Evolutionary conservation across 2,329 filamentous ascomycete species (phyloP).

Genomic region (Clonostachys rosea): DNA sequence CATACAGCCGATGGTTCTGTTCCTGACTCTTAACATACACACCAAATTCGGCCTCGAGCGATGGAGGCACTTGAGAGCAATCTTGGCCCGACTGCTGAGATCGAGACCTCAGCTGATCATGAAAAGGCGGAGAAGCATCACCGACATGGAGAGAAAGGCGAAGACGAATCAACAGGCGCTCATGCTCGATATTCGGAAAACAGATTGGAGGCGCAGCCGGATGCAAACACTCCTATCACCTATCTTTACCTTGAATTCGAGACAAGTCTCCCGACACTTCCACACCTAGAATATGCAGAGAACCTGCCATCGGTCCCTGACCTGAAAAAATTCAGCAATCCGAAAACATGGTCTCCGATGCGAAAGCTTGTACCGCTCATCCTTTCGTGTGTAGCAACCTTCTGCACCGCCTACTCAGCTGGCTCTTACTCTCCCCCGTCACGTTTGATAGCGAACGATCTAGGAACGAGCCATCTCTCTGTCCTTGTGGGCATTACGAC

Average conservation of each 20-base stretch:
- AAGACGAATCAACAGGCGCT: no score
- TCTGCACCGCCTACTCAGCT: slow-evolving; percentile 74
- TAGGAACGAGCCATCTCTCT: slow-evolving; percentile 59
- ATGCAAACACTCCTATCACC: slow-evolving; percentile 19
- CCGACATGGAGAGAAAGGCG: no score
- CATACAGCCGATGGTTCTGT: no score
- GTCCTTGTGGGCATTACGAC: slow-evolving; percentile 73
- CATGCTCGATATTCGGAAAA: no score
- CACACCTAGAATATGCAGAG: slow-evolving; percentile 3
- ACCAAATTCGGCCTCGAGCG: no score
- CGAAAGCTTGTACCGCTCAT: slow-evolving; percentile 69
- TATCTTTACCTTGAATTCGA: slow-evolving; percentile 35
- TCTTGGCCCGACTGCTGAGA: no score
- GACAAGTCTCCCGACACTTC: slow-evolving; percentile 22
- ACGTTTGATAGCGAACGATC: slow-evolving; percentile 59
- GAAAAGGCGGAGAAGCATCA: no score
- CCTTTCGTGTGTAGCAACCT: slow-evolving; percentile 72
- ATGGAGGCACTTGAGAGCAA: no score
- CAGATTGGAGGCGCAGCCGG: neutral
- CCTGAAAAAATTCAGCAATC: slow-evolving; percentile 62
- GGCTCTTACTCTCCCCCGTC: slow-evolving; percentile 74
- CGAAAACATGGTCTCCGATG: slow-evolving; percentile 65
- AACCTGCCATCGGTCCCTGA: slow-evolving; percentile 56
- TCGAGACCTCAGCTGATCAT: no score
- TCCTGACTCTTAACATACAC: no score